A percentile compares a stretch with the other conserved stretches of the same genome.
Evolutionary conservation across 2,329 filamentous ascomycete species (phyloP).

Genomic region (Clarireedia paspali): DNA sequence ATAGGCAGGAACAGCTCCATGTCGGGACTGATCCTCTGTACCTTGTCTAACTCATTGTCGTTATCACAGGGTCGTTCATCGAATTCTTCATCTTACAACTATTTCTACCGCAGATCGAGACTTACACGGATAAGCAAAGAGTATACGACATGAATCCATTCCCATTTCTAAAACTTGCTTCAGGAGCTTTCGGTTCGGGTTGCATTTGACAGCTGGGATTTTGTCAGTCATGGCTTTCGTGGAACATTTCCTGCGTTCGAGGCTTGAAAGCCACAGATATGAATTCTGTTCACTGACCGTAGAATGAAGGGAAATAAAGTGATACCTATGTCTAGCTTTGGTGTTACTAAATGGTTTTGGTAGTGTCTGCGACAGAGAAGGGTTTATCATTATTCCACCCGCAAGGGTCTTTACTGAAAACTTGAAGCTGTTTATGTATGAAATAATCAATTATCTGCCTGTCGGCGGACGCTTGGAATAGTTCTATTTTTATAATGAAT

Average conservation of each 20-base stretch:
- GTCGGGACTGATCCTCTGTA: background rate
- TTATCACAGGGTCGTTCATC: background rate
- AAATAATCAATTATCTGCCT: background rate
- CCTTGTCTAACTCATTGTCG: background rate
- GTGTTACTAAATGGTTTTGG: background rate
- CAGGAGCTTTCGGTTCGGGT: background rate
- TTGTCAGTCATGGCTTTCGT: background rate
- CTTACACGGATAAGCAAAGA: background rate
- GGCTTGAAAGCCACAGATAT: background rate
- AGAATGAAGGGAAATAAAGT: background rate
- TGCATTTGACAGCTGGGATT: background rate
- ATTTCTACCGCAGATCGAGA: background rate
- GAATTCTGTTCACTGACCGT: background rate
- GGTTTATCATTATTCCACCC: background rate
- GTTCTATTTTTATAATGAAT: background rate
- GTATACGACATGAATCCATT: background rate
- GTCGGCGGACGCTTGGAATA: background rate
- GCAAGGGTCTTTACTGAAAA: background rate
- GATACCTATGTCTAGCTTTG: background rate
- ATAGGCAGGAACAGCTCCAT: background rate
- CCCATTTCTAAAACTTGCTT: background rate
- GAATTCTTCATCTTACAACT: background rate
- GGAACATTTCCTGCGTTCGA: background rate
- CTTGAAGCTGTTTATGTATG: background rate
- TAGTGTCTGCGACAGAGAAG: background rate